Evolutionary conservation across 1,284 basidiomycete genomes (phyloP).

Genomic region (Psilocybe mexicana): DNA sequence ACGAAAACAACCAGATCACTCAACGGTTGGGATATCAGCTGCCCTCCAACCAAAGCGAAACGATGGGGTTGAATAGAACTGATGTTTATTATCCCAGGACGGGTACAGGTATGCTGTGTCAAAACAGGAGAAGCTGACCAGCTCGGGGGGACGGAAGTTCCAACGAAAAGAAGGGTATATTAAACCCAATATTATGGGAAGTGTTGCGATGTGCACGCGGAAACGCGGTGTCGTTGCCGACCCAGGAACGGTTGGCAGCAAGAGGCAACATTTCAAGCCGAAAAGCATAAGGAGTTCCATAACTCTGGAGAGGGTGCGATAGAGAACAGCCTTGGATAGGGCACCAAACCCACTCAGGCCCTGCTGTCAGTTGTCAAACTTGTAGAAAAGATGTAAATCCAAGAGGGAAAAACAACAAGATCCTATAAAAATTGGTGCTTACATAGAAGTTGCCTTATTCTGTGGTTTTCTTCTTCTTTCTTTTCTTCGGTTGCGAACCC

Average conservation of each 20-base stretch:
- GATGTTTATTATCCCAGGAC: background rate
- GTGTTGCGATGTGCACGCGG: background rate
- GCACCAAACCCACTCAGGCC: background rate
- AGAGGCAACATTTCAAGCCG: background rate
- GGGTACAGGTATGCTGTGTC: no score
- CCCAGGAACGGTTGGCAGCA: background rate
- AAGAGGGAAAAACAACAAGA: background rate
- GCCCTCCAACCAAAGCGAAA: background rate
- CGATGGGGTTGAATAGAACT: background rate
- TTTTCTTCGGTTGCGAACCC: slow-evolving; percentile 34
- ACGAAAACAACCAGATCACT: background rate
- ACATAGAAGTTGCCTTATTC: slow-evolving; percentile 10
- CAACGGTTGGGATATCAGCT: background rate
- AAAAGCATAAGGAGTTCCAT: background rate
- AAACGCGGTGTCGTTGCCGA: background rate
- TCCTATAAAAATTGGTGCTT: background rate
- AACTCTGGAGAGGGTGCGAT: background rate
- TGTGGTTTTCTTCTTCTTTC: slow-evolving; percentile 28
- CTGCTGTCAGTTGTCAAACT: slow-evolving; percentile 10
- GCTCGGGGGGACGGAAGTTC: background rate
- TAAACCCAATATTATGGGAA: background rate
- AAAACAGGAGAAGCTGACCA: no score
- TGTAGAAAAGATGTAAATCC: slow-evolving; percentile 1
- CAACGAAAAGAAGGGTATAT: background rate
- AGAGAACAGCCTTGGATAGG: background rate